Conservation (phyloP, 2,329 filamentous ascomycete genomes). For the Pseudogymnoascus sp. region DNA sequence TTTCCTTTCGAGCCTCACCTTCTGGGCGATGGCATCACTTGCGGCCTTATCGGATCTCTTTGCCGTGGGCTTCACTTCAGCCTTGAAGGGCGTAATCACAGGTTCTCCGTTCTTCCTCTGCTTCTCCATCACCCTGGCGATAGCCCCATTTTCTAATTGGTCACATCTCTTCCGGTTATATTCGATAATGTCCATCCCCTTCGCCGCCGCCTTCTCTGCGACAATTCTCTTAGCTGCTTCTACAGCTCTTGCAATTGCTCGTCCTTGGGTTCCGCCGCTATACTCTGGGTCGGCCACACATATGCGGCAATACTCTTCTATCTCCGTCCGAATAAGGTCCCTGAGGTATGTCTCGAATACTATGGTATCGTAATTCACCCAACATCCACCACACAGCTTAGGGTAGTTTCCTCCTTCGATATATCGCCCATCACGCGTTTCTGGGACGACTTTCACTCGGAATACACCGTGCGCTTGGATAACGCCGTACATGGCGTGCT, state of each 20-base stretch:
- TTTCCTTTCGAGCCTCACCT: constrained; percentile 13
- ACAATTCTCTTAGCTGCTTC: constrained; percentile 13
- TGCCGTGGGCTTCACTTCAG: not conserved
- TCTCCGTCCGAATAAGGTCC: constrained; percentile 43
- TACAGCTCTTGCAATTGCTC: constrained; percentile 16
- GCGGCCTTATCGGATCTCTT: not conserved
- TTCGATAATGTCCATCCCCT: not conserved
- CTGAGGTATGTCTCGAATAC: constrained; percentile 49
- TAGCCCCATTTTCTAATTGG: not conserved
- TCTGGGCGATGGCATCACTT: not conserved
- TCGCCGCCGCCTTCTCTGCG: not conserved
- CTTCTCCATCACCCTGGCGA: not conserved
- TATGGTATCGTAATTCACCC: constrained; percentile 59
- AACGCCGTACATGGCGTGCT: constrained; percentile 57
- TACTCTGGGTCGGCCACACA: constrained; percentile 51
- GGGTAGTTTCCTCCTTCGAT: constrained; percentile 52
- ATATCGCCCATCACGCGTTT: constrained; percentile 52
- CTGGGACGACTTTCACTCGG: constrained; percentile 51
- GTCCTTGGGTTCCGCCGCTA: constrained; percentile 36
- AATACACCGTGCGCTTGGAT: constrained; percentile 58
- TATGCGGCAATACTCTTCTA: constrained; percentile 58
- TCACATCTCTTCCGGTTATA: not conserved
- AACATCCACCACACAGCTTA: constrained; percentile 49
- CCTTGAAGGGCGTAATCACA: not conserved
- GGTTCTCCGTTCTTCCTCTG: not conserved